A percentile compares a stretch with the other conserved stretches of the same genome.
Conservation (phyloP, 2,329 filamentous ascomycete species). For the Aaosphaeria pasadenensis region DNA sequence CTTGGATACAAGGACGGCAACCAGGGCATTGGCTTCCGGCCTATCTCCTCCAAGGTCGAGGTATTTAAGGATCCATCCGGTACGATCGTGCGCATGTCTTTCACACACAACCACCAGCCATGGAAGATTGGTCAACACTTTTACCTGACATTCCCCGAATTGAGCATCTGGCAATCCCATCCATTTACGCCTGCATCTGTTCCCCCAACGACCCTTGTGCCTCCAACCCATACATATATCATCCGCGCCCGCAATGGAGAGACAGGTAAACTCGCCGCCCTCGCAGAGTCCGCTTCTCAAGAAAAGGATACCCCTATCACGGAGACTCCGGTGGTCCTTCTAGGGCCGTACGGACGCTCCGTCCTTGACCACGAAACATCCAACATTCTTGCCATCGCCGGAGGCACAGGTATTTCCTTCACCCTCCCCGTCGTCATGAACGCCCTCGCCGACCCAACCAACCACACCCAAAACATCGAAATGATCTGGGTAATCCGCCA, state of each 20-base stretch:
- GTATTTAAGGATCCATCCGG: conserved; percentile 53
- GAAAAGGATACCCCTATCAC: conserved; percentile 7
- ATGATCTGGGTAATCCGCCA: conserved; percentile 36
- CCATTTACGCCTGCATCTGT: conserved; percentile 51
- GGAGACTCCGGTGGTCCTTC: conserved; percentile 29
- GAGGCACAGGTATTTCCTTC: conserved; percentile 38
- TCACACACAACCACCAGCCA: conserved; percentile 57
- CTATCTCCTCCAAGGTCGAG: conserved; percentile 51
- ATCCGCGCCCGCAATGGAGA: conserved; percentile 28
- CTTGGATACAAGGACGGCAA: conserved; percentile 48
- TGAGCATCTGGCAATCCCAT: conserved; percentile 69
- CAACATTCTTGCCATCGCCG: conserved; percentile 35
- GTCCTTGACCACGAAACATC: conserved; percentile 18
- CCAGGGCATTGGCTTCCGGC: conserved; percentile 52
- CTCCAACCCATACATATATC: conserved; percentile 23
- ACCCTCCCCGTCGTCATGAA: conserved; percentile 34
- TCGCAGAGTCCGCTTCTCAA: conserved; percentile 6
- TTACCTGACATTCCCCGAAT: conserved; percentile 63
- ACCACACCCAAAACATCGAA: conserved; percentile 22
- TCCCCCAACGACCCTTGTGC: conserved; percentile 1
- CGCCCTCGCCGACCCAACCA: conserved; percentile 20
- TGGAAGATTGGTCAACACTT: conserved; percentile 70
- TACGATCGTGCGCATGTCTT: conserved; percentile 59
- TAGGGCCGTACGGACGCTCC: conserved; percentile 32
- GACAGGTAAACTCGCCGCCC: conserved; percentile 20